Conservation (phyloP, 202 grass and related monocot genomes). For the Elaeis oleifera region DNA sequence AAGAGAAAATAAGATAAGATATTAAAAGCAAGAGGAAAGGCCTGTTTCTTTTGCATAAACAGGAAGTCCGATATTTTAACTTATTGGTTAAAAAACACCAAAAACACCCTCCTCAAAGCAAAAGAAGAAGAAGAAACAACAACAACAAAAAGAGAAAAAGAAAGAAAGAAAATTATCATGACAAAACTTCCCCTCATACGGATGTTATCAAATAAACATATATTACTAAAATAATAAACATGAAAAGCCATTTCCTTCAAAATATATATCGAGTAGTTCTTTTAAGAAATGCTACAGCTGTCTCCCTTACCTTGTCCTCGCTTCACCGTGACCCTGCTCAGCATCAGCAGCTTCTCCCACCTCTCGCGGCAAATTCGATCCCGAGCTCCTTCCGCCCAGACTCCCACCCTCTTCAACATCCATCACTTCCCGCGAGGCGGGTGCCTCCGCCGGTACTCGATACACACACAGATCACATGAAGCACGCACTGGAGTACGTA, state of each 20-base stretch:
- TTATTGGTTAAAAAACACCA: too few species aligned
- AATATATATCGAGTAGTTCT: background rate
- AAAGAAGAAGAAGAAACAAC: too few species aligned
- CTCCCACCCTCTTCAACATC: background rate
- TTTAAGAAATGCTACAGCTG: background rate
- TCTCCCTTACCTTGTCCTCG: background rate
- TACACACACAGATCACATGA: constrained; percentile 4
- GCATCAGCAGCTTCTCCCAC: background rate
- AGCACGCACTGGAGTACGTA: constrained; percentile 3
- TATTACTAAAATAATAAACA: background rate
- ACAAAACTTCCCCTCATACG: too few species aligned
- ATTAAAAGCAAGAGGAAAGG: too few species aligned
- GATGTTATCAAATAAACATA: too few species aligned
- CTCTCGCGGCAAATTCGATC: background rate
- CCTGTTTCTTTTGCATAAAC: too few species aligned
- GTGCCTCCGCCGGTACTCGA: constrained; percentile 10
- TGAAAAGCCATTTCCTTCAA: background rate
- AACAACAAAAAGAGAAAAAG: too few species aligned
- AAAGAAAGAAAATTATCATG: too few species aligned
- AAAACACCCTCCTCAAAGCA: too few species aligned
- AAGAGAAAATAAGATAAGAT: too few species aligned
- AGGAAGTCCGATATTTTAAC: too few species aligned
- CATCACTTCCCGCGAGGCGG: background rate
- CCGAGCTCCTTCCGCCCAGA: background rate
- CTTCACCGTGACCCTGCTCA: background rate